These are phyloP conservation scores for Saccharata proteae DNA, from an alignment of 2,329 filamentous ascomycete species.

Conservation along the genomic window DNA sequence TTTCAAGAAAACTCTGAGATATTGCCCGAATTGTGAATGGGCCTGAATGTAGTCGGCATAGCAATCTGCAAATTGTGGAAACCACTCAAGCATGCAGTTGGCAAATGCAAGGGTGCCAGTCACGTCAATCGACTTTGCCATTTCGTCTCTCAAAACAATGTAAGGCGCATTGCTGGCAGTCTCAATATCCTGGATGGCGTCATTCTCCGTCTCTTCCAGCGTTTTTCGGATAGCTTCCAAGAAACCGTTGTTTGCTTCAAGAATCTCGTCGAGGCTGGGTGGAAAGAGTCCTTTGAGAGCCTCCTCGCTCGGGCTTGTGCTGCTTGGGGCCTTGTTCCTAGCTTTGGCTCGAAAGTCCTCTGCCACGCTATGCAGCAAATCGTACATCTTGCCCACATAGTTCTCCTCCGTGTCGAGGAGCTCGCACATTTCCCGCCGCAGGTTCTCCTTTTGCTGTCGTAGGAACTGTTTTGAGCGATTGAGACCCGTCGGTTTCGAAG, in stretches of 20 bases:
- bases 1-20: slow-evolving; percentile 65
- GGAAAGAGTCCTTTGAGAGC: slow-evolving; percentile 73
- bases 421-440: slow-evolving; percentile 82
- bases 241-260: slow-evolving; percentile 72
- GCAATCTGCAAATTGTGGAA: slow-evolving; percentile 79
- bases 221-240: slow-evolving; percentile 62
- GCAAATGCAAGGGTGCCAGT: slow-evolving; percentile 70
- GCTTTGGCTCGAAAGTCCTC: slow-evolving; percentile 66
- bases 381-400: slow-evolving; percentile 79
- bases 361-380: slow-evolving; percentile 70
- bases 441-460: slow-evolving; percentile 67
- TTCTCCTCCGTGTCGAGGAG: slow-evolving; percentile 86
- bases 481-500: slow-evolving; percentile 71
- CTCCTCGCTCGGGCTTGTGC: slow-evolving; percentile 58
- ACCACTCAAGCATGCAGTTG: slow-evolving; percentile 76
- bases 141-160: slow-evolving; percentile 19
- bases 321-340: slow-evolving; percentile 43
- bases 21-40: slow-evolving; percentile 73
- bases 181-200: slow-evolving; percentile 66
- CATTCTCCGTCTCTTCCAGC: slow-evolving; percentile 73
- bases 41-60: slow-evolving; percentile 90
- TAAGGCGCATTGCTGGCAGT: slow-evolving; percentile 19
- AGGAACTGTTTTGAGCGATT: slow-evolving; percentile 69
- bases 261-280: slow-evolving; percentile 63
- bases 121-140: slow-evolving; percentile 43